Evolutionary conservation across 164 flowering plant species (phyloP), one percentile per base, ranked within the genome.

Genomic region (Echeveria elegans): DNA sequence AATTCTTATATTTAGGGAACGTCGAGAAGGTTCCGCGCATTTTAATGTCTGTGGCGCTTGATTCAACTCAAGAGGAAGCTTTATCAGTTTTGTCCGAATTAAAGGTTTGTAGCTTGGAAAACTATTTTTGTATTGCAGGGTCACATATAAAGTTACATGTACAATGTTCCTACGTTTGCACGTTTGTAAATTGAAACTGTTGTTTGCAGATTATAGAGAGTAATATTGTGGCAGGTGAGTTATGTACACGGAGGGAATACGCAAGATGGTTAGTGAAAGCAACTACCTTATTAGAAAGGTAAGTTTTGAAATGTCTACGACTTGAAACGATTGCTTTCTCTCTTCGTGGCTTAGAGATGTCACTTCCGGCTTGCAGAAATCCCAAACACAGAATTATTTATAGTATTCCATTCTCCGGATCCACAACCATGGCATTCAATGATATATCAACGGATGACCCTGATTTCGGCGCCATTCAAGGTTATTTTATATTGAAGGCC

Each of bases 161-260:
- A 56, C 15, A 12, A 14, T 23, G 59, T 70, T 71, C 80, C 78
- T 82, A 67, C 79, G 78, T 83, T 70, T 77, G 74, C 68, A 63
- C 65, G 64, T 66, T 69, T 72, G 28, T 73, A 50, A 34, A 34
- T 7, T 34, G 37, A 34, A 3, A 70, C 74, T 83, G 75, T 77
- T 77, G 75, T 77, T 52, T 80, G 56, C 88, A 94, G 97, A 82
- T 90, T 15, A 77, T 89, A 68, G 93, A 90, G 70, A 86, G 83
- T 63, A 80, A 82, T 74, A 81, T 77, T 43, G 75, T 67, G 69
- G 84, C 82, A 19, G 77, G 82, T 74, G 88, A 80, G 43, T 81
- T 94, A 73, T 90, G 98, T 75, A 86, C 90, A 11, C 82, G 88
- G 71, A 80, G 95, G 75, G 95, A 90, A 72, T 94, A 88, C 81